A percentile compares a stretch with the other conserved stretches of the same genome.
Evolutionary conservation across 805 yeast species (phyloP).

Genomic region (Lipomyces kockii): DNA sequence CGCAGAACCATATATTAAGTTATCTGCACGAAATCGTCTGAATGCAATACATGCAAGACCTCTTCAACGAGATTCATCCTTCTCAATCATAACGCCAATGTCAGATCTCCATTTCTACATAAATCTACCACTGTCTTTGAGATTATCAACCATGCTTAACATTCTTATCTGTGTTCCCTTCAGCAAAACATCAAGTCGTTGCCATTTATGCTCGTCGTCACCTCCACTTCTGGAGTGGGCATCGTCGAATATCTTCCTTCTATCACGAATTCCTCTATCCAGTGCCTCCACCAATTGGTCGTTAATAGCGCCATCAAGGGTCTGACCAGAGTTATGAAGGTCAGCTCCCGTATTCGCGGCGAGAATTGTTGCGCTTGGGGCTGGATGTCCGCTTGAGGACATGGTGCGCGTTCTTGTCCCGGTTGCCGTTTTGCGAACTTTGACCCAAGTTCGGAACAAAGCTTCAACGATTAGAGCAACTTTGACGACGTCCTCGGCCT

Average conservation of each 20-base stretch:
- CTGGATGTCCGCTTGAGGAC: conserved; percentile 5
- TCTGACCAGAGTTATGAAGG: neutral
- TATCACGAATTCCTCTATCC: neutral
- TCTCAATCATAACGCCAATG: neutral
- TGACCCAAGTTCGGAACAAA: conserved; percentile 25
- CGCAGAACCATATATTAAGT: too few species aligned
- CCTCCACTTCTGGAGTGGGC: neutral
- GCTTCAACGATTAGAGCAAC: conserved; percentile 19
- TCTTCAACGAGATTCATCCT: neutral
- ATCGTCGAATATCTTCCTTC: conserved; percentile 3
- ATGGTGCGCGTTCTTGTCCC: conserved; percentile 13
- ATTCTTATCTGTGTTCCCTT: conserved; percentile 17
- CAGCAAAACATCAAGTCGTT: conserved; percentile 6
- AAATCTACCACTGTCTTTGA: neutral
- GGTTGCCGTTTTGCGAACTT: conserved; percentile 17
- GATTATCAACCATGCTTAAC: conserved; percentile 2
- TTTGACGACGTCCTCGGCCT: conserved; percentile 15
- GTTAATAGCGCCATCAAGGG: neutral
- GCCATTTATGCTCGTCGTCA: conserved; percentile 6
- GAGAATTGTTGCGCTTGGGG: neutral
- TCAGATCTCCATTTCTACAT: neutral
- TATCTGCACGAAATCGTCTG: too few species aligned
- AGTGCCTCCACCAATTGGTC: neutral
- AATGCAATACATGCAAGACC: neutral
- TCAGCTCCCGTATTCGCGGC: conserved; percentile 2